Percentiles rank a stretch among this genome's conserved stretches.
These are phyloP conservation scores for Quercus robur DNA, from an alignment of 306 rosid species.

Conservation along the genomic window DNA sequence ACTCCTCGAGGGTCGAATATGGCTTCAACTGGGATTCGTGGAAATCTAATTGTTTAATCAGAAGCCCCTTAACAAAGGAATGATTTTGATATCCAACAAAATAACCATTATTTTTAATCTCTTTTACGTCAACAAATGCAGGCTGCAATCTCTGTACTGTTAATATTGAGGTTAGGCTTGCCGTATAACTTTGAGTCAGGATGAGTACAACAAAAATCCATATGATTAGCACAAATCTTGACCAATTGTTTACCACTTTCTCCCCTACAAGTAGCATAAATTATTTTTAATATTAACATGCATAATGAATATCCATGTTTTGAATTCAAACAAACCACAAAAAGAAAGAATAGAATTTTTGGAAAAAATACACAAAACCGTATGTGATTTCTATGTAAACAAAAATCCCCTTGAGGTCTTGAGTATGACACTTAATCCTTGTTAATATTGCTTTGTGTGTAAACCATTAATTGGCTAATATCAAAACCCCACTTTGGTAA, in stretches of 20 bases:
- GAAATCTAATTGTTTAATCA: constrained; percentile 19
- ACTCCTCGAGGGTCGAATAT: background rate
- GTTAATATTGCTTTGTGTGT: too few relatives aligned
- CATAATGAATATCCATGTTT: background rate
- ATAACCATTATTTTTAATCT: constrained; percentile 21
- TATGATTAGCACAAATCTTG: constrained; percentile 37
- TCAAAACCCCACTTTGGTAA: too few relatives aligned
- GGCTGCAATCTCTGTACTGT: too few relatives aligned
- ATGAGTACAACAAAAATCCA: constrained; percentile 43
- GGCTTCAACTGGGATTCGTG: constrained; percentile 16
- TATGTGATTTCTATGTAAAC: too few relatives aligned
- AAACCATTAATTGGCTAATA: too few relatives aligned
- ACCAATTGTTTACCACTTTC: constrained; percentile 20
- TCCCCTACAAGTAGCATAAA: constrained; percentile 21
- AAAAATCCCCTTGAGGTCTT: too few relatives aligned
- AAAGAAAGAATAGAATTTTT: background rate
- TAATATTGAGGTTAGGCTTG: too few relatives aligned
- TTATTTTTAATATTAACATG: background rate
- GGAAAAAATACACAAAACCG: too few relatives aligned
- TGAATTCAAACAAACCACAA: background rate
- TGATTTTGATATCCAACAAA: constrained; percentile 24
- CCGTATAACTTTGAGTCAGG: too few relatives aligned
- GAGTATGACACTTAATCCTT: too few relatives aligned
- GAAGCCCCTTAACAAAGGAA: constrained; percentile 20
- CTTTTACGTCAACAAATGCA: background rate